Evolutionary conservation across 768 basidiomycete species (phyloP), one percentile per base, ranked within the genome.

Genomic region (Xerocomellus amylosporus): DNA sequence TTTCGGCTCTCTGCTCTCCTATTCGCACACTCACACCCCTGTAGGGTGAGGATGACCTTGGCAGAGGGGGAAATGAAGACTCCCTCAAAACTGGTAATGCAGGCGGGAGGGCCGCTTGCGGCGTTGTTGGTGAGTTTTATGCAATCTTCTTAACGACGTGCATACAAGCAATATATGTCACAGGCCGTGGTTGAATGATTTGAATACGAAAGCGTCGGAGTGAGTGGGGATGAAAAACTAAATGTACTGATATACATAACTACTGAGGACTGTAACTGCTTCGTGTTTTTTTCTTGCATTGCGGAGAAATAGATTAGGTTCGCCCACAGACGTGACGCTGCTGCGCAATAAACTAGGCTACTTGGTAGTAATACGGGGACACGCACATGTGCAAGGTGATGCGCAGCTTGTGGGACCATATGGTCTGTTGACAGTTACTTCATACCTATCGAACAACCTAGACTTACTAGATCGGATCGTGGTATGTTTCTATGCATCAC

Each of bases 21-120:
- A 17, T 44, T 56, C 58, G 44, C 56, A 48, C 48, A 41, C 44
- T 49, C 30, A 55, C 28, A 37, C 39, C 44, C 46, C 46, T 52
- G 37, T 58, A 85, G 85, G 88, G 88, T 4, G 80, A 80, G 17
- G 91, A 93, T 64, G 91, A 93, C 63, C 77, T 92, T 46, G 91
- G 90, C n/a, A 75, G 71, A 55, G 88, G 88, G 15, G 75, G 73
- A 39, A 77, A 86, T 62, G 74, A 80, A 28, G 88, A 90, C 58
- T 87, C 86, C 20, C 73, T 85, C 52, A 88, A 81, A 67, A 92
- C 88, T 4, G 90, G 90, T 9, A 88, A 92, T 64, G 86, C 90
- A 15, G 86, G 87, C 12, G 83, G 76, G 30, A 77, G 89, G 53
- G 79, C 82, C n/a, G 90, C 91, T 13, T 93, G 91, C 64, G 90